Evolutionary conservation across 495 filamentous ascomycete species (phyloP).

Genomic region (Staphylotrichum tortipilum): DNA sequence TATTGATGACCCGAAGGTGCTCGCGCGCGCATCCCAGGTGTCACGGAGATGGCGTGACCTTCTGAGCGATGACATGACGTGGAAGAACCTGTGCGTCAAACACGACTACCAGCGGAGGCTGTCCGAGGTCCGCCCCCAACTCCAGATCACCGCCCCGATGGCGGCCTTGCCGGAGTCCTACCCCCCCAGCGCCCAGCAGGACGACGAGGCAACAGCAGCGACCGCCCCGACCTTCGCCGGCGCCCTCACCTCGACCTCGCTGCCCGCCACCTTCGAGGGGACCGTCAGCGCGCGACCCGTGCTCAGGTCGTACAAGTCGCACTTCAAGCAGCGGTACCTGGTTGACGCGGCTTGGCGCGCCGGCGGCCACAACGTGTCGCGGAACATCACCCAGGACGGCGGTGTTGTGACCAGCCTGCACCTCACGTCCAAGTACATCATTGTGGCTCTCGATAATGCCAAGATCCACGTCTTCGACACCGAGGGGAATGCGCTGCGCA

Average conservation of each 20-base stretch:
- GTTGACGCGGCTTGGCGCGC: constrained; percentile 95
- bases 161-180: constrained; percentile 19
- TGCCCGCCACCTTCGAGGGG: constrained; percentile 30
- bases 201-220: constrained; percentile 22
- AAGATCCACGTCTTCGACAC: constrained; percentile 98
- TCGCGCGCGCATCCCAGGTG: constrained; percentile 87
- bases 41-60: constrained; percentile 89
- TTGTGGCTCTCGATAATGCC: constrained; percentile 94
- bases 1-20: constrained; percentile 87
- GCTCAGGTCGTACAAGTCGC: constrained; percentile 71
- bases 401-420: constrained; percentile 95
- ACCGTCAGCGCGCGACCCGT: constrained; percentile 31
- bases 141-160: constrained; percentile 13
- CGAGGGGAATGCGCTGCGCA: constrained; percentile 77
- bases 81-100: constrained; percentile 93
- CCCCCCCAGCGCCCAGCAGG: constrained; percentile 19
- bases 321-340: constrained; percentile 95
- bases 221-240: constrained; percentile 34
- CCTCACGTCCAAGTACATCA: constrained; percentile 89
- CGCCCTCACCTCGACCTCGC: constrained; percentile 22
- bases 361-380: constrained; percentile 66
- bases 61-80: constrained; percentile 90
- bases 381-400: constrained; percentile 88
- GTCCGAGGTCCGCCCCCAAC: constrained; percentile 34
- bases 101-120: constrained; percentile 67